Evolutionary conservation across 208 protist genomes (phyloP), one percentile per base, ranked within the genome.

Genomic region (Trypanosoma mega): DNA sequence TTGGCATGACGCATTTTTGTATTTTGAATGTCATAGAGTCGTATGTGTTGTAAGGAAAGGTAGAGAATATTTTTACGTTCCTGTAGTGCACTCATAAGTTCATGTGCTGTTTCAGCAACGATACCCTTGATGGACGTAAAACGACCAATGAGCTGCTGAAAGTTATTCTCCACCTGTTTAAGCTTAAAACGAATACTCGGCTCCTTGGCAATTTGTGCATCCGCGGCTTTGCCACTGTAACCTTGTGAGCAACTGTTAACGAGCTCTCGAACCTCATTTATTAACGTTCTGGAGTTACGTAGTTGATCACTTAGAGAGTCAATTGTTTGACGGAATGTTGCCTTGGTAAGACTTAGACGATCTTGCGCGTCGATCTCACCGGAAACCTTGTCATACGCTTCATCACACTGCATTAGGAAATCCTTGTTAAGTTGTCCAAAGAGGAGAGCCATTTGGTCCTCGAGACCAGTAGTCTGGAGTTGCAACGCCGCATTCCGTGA

Each of bases 381-480:
- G 2, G 72, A 78, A 14, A 90, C 82, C 64, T 82, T 80, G 24
- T 88, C 76, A 54, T 85, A 88, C 18, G 78, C 80, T 1, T 89
- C 77, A 39, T 83, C 90, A 72, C 82, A 92, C 60, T 87, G 77
- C 18, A 56, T 65, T 54, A 93, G 72, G 2, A 95, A 60, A 14
- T 94, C 89, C 2, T 76, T 70, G 65, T 93, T 93, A 6, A 97
- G 60, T 43, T 94, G 89, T 9, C 90, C 82, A 47, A 97, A 96
- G 1, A 97, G 82, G 45, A 94, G 57, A 47, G 87, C 87, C 92
- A 97, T 97, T 52, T 97, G 89, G 58, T 97, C 92, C 68, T 97
- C 83, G 18, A 96, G 55, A 12, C 78, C 87, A 20, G 43, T 91
- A 21, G 79, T 92, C 31, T 92, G 87, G 39, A 90, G 74, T 61